phyloP scores from a whole-genome alignment of 129 eudicot species.

The Lactuca sativa region DNA sequence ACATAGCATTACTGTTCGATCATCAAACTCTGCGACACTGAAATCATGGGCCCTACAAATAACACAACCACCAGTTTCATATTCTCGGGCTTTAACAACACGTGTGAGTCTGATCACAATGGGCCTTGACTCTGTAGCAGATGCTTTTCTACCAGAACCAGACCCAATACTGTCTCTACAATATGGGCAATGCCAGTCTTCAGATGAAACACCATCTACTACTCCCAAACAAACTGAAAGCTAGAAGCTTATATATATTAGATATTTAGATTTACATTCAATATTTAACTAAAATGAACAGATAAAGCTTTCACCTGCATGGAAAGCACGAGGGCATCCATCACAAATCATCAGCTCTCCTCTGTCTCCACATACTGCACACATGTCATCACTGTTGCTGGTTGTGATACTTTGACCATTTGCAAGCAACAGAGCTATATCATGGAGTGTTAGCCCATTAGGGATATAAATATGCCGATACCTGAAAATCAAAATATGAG shows the following conservation, averaged over 20 bases:
- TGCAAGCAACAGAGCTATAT: slow-evolving; percentile 75
- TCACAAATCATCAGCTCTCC: slow-evolving; percentile 73
- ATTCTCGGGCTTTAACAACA: slow-evolving; percentile 78
- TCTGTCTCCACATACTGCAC: slow-evolving; percentile 87
- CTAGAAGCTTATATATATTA: slow-evolving; percentile 23
- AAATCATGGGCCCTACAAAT: slow-evolving; percentile 91
- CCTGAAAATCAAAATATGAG: slow-evolving; percentile 37
- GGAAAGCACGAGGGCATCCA: slow-evolving; percentile 97
- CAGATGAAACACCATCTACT: slow-evolving; percentile 51
- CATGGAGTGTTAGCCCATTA: slow-evolving; percentile 81
- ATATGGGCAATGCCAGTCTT: slow-evolving; percentile 69
- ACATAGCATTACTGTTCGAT: slow-evolving; percentile 83
- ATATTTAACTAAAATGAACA: slow-evolving; percentile 5
- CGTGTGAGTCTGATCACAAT: slow-evolving; percentile 70
- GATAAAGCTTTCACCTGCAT: slow-evolving; percentile 51
- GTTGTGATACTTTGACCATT: slow-evolving; percentile 69
- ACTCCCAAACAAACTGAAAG: slow-evolving; percentile 79
- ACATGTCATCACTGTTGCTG: slow-evolving; percentile 90
- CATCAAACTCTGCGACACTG: slow-evolving; percentile 85
- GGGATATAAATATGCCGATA: slow-evolving; percentile 82
- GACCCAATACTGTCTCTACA: slow-evolving; percentile 61
- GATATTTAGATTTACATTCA: neutral
- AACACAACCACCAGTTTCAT: slow-evolving; percentile 86
- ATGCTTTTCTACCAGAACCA: slow-evolving; percentile 49
- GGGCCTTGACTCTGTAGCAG: slow-evolving; percentile 55